A percentile compares a stretch with the other conserved stretches of the same genome.
phyloP scores from a whole-genome alignment of 129 eudicot genomes.

The Ambrosia artemisiifolia region DNA sequence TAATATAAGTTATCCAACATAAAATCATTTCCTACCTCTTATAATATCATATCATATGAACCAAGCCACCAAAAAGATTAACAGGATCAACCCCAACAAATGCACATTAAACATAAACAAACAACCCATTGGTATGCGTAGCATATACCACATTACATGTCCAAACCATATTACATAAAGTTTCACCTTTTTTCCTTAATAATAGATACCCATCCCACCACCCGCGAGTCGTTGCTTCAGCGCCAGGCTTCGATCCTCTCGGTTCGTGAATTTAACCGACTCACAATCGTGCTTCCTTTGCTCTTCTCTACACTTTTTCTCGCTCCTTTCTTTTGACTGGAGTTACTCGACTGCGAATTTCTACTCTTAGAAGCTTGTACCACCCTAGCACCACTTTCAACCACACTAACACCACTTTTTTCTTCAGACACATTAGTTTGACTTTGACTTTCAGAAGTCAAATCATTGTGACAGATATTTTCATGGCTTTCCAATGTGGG shows the following conservation, averaged over 20 bases:
- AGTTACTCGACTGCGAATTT: constrained; percentile 29
- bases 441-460: constrained; percentile 20
- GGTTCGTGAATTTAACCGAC: constrained; percentile 54
- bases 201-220: constrained; percentile 28
- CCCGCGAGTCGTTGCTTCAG: constrained; percentile 27
- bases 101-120: constrained; percentile 33
- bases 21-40: too few species aligned
- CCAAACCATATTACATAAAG: constrained; percentile 43
- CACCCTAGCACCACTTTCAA: not conserved
- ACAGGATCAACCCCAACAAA: constrained; percentile 24
- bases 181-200: constrained; percentile 16
- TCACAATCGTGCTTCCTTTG: constrained; percentile 50
- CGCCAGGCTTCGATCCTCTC: constrained; percentile 94
- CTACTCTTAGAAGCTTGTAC: constrained; percentile 40
- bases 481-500: constrained; percentile 30
- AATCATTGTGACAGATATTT: constrained; percentile 17
- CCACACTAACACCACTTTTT: constrained; percentile 10
- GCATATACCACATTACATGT: constrained; percentile 30
- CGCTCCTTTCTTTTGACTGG: constrained; percentile 30
- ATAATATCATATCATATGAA: not conserved
- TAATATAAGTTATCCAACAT: too few species aligned
- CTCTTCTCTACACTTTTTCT: constrained; percentile 47
- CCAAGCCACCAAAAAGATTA: constrained; percentile 7
- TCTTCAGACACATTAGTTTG: constrained; percentile 22
- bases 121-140: constrained; percentile 35